phyloP scores from a whole-genome alignment of 345 rosid species.

The Psidium guajava region DNA sequence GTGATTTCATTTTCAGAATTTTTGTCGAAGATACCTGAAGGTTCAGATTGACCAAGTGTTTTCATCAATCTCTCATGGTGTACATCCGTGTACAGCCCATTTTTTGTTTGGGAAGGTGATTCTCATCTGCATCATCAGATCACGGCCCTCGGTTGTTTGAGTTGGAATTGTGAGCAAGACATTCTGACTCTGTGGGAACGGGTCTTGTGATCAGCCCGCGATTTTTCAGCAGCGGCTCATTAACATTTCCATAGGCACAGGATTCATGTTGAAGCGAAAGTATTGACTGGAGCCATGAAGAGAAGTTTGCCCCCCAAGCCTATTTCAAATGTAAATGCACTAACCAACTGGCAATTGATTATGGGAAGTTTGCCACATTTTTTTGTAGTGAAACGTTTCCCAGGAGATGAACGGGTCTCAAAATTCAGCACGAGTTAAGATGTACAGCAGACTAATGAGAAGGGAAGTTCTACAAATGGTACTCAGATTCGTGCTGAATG shows the following conservation, averaged over 20 bases:
- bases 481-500: background rate
- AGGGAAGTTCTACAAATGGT: background rate
- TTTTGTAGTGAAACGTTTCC: background rate
- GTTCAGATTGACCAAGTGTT: background rate
- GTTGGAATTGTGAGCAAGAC: background rate
- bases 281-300: background rate
- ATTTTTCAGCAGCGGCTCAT: background rate
- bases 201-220: background rate
- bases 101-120: background rate
- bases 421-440: background rate
- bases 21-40: constrained; percentile 70
- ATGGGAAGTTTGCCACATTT: background rate
- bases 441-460: background rate
- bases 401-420: background rate
- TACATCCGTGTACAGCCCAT: background rate
- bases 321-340: background rate
- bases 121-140: background rate
- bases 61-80: background rate
- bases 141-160: background rate
- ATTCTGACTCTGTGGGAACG: background rate
- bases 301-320: background rate
- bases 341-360: background rate
- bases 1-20: constrained; percentile 76
- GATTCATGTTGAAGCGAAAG: background rate
- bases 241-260: background rate